Base-by-base conservation (phyloP, 495 filamentous ascomycete species). In the Penicillium ochrochloron region DNA sequence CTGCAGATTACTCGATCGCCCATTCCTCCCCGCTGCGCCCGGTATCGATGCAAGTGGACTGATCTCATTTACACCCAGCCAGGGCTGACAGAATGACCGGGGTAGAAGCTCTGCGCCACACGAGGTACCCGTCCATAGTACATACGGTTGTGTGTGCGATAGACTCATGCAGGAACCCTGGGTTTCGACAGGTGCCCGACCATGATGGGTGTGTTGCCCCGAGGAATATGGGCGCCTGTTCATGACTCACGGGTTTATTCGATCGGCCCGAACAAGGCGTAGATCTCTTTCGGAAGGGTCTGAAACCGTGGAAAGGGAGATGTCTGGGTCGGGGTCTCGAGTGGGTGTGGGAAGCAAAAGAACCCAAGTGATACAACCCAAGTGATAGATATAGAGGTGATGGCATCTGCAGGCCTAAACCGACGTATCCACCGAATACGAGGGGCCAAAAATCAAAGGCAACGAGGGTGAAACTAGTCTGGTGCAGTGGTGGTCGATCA, bases 91-190 rank as follows among this genome's bases (percentile, higher is more conserved):
- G 52, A 19, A 17, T 34, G 52, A 53, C 25, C 25, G 50, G 50
- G 51, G 31, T 33, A 15, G 27, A 19, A 29, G 46, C 35, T 58
- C 59, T 61, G 59, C 59, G 59, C 59, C 59, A 61, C 59, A 15
- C 2, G 35, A n/a, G 15, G 21, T 33, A 31, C 34, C 34, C n/a
- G n/a, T n/a, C 37, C 37, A 6, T 11, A 41, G n/a, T n/a, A 50
- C 37, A 6, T 11, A 41, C 10, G 14, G 52, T 6, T 48, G 12
- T 10, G 19, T 48, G 19, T 23, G 27, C 27, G 23, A 19, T 29
- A 33, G 27, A 33, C 51, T 17, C n/a, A 64, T 59, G 62, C 62
- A 66, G 59, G 59, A 66, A 61, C 57, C 60, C 60, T 31, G 52
- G 52, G 35, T 29, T 14, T n/a, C n/a, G 21, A 39, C 6, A 54